These are phyloP conservation scores for Solanum chacoense DNA, from an alignment of 305 asterid genomes.

Conservation along the genomic window DNA sequence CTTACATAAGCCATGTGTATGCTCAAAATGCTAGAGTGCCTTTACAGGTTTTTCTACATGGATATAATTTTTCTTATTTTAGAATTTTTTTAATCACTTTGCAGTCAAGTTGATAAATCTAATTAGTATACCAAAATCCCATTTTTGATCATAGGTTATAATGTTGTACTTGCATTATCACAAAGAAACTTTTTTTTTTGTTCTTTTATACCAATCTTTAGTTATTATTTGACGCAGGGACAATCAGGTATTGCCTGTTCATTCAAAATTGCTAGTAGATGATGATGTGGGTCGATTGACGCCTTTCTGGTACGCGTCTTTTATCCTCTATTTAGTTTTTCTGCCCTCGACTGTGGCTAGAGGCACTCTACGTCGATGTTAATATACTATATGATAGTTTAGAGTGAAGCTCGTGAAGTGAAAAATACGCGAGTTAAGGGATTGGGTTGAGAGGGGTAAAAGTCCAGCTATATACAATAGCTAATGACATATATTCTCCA, in stretches of 20 bases:
- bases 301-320: slow-evolving; percentile 9
- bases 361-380: neutral
- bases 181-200: neutral
- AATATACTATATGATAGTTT: neutral
- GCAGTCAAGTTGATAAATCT: neutral
- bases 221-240: slow-evolving; percentile 6
- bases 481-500: neutral
- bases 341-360: neutral
- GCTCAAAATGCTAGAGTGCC: neutral
- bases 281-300: neutral
- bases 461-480: neutral
- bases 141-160: neutral
- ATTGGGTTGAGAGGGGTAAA: neutral
- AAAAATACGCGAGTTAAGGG: neutral
- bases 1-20: neutral
- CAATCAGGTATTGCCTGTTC: neutral
- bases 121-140: neutral
- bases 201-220: neutral
- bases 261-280: neutral
- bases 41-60: neutral
- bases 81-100: neutral
- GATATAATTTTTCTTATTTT: neutral
- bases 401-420: neutral
- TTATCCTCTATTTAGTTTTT: neutral
- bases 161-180: neutral